A percentile compares a stretch with the other conserved stretches of the same genome.
Evolutionary conservation across 2,329 filamentous ascomycete species (phyloP).

Genomic region (Colletotrichum salicis): DNA sequence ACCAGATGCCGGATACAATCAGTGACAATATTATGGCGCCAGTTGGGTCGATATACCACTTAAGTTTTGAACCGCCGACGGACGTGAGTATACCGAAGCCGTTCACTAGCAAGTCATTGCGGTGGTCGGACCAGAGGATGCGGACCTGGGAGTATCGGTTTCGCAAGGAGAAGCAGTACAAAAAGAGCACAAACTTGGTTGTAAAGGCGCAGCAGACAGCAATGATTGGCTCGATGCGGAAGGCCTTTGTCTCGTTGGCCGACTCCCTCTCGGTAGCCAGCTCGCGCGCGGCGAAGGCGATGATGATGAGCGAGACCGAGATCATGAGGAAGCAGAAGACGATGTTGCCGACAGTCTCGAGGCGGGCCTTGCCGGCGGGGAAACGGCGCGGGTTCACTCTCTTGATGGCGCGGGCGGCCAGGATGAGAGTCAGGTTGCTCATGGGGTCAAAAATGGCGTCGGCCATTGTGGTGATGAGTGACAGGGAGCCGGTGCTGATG

Average conservation of each 20-base stretch:
- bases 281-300: slow-evolving; percentile 84
- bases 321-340: slow-evolving; percentile 97
- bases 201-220: slow-evolving; percentile 84
- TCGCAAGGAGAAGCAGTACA: slow-evolving; percentile 91
- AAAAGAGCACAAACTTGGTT: slow-evolving; percentile 86
- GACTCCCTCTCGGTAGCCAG: slow-evolving; percentile 56
- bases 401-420: slow-evolving; percentile 87
- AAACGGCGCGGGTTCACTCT: slow-evolving; percentile 87
- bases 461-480: slow-evolving; percentile 99
- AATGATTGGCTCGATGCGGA: slow-evolving; percentile 85
- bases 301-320: slow-evolving; percentile 88
- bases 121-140: slow-evolving; percentile 97
- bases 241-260: slow-evolving; percentile 65
- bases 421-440: slow-evolving; percentile 86
- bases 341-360: slow-evolving; percentile 96
- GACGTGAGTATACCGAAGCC: slow-evolving; percentile 91
- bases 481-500: slow-evolving; percentile 84
- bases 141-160: slow-evolving; percentile 91
- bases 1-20: slow-evolving; percentile 83
- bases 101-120: slow-evolving; percentile 95
- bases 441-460: slow-evolving; percentile 93
- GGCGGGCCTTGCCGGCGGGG: slow-evolving; percentile 90
- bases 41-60: slow-evolving; percentile 95
- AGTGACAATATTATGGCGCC: slow-evolving; percentile 88
- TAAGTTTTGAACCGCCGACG: slow-evolving; percentile 85